Conservation (phyloP, 2,329 filamentous ascomycete species). For the Ceratocystis lukuohia region DNA sequence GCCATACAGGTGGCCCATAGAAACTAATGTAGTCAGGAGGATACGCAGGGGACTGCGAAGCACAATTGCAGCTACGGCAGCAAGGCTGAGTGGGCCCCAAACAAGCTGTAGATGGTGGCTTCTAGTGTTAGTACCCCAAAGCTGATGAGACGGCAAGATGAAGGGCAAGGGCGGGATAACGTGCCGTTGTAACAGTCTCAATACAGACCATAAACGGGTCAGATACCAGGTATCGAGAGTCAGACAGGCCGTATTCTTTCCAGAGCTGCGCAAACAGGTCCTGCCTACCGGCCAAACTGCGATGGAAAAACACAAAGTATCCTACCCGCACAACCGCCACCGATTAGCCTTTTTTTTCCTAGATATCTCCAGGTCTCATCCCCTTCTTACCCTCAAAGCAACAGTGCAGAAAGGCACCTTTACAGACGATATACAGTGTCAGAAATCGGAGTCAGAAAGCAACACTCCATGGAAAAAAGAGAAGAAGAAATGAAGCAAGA, state of each 20-base stretch:
- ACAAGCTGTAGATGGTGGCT: slow-evolving; percentile 28
- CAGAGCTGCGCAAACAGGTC: slow-evolving; percentile 72
- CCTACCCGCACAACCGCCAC: slow-evolving; percentile 29
- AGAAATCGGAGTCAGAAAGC: background rate
- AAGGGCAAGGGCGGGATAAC: slow-evolving; percentile 23
- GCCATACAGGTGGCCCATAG: slow-evolving; percentile 45
- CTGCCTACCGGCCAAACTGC: slow-evolving; percentile 50
- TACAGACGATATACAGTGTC: background rate
- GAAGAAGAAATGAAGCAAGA: background rate
- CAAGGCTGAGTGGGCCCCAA: slow-evolving; percentile 47
- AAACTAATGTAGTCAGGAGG: slow-evolving; percentile 37
- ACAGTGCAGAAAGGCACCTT: slow-evolving; percentile 57
- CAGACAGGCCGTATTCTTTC: slow-evolving; percentile 83
- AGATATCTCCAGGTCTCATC: too few species aligned
- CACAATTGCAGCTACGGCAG: slow-evolving; percentile 35
- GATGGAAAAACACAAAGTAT: slow-evolving; percentile 64
- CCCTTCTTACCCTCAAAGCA: slow-evolving; percentile 57
- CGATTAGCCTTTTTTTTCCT: background rate
- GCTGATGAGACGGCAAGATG: background rate
- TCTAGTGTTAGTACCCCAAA: background rate
- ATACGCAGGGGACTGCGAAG: slow-evolving; percentile 34
- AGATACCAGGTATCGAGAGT: slow-evolving; percentile 72
- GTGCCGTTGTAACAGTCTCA: slow-evolving; percentile 66
- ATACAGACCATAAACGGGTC: slow-evolving; percentile 79
- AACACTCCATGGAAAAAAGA: background rate